Percentiles rank a stretch among this genome's conserved stretches.
These are phyloP conservation scores for Tilletiopsis washingtonensis DNA, from an alignment of 1,284 basidiomycete species.

Conservation along the genomic window DNA sequence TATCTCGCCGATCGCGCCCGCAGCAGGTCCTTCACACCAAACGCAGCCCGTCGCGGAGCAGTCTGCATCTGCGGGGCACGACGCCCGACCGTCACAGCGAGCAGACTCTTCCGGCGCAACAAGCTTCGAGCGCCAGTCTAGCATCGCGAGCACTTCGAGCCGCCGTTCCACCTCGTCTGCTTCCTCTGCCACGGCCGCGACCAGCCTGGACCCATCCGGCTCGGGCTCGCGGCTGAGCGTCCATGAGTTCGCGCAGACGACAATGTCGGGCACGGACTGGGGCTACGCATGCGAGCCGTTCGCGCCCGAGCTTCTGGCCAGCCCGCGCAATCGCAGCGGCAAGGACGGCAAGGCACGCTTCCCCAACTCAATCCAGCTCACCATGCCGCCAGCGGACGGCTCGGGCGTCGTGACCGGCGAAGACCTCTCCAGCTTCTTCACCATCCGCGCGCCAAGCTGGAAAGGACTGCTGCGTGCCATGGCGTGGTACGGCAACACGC, in stretches of 20 bases:
- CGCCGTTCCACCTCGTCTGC: too few relatives aligned
- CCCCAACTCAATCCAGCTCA: slow-evolving; percentile 16
- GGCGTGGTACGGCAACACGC: slow-evolving; percentile 36
- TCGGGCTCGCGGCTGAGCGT: neutral
- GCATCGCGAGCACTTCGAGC: too few relatives aligned
- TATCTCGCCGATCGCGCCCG: too few relatives aligned
- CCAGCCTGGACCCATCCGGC: neutral
- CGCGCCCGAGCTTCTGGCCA: slow-evolving; percentile 14
- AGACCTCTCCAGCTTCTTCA: slow-evolving; percentile 12
- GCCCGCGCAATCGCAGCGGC: neutral
- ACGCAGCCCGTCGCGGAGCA: too few relatives aligned
- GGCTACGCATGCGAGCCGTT: slow-evolving; percentile 24
- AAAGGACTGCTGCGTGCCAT: slow-evolving; percentile 27
- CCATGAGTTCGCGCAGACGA: slow-evolving; percentile 1
- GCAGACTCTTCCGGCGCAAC: too few relatives aligned
- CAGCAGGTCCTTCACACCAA: too few relatives aligned
- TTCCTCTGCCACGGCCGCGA: neutral
- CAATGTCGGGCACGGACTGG: slow-evolving; percentile 20
- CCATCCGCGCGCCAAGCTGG: slow-evolving; percentile 28
- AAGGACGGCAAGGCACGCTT: slow-evolving; percentile 13
- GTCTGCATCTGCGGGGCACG: too few relatives aligned
- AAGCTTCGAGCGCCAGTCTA: too few relatives aligned
- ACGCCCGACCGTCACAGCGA: too few relatives aligned
- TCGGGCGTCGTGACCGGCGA: neutral
- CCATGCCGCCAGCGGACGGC: neutral